Conservation (phyloP, 1,284 basidiomycete species). For the Ceratobasidium sp. region DNA sequence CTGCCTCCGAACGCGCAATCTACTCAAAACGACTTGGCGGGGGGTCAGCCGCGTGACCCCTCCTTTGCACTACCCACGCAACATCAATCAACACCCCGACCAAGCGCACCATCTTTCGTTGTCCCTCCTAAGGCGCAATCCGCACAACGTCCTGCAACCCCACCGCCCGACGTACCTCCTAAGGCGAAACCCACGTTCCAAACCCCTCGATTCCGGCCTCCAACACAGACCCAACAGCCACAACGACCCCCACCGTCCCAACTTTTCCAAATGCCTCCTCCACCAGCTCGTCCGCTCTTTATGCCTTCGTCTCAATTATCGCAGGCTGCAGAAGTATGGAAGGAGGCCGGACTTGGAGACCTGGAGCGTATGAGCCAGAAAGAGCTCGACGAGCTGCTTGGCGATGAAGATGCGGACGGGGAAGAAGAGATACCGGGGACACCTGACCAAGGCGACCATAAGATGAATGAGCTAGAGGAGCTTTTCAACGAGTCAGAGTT, state of each 20-base stretch:
- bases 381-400: slow-evolving; percentile 57
- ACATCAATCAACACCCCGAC: slow-evolving; percentile 31
- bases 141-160: slow-evolving; percentile 14
- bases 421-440: slow-evolving; percentile 43
- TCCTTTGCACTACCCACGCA: slow-evolving; percentile 11
- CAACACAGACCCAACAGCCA: slow-evolving; percentile 18
- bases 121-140: slow-evolving; percentile 27
- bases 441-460: slow-evolving; percentile 6
- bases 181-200: slow-evolving; percentile 26
- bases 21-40: background rate
- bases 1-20: slow-evolving; percentile 19
- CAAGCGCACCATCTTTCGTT: slow-evolving; percentile 29
- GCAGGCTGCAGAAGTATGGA: slow-evolving; percentile 37
- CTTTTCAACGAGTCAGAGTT: slow-evolving; percentile 38
- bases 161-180: slow-evolving; percentile 8
- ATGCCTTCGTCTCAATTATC: slow-evolving; percentile 39
- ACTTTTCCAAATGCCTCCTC: slow-evolving; percentile 17
- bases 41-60: background rate
- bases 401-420: slow-evolving; percentile 45
- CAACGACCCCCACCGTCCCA: slow-evolving; percentile 5
- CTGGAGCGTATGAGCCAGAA: slow-evolving; percentile 46
- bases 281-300: slow-evolving; percentile 41
- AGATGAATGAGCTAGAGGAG: slow-evolving; percentile 27
- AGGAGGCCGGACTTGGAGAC: slow-evolving; percentile 42
- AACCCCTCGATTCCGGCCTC: slow-evolving; percentile 19